Evolutionary conservation across 1,139 yeast species (phyloP).

Genomic region (Entelexis paramagnoliae): DNA sequence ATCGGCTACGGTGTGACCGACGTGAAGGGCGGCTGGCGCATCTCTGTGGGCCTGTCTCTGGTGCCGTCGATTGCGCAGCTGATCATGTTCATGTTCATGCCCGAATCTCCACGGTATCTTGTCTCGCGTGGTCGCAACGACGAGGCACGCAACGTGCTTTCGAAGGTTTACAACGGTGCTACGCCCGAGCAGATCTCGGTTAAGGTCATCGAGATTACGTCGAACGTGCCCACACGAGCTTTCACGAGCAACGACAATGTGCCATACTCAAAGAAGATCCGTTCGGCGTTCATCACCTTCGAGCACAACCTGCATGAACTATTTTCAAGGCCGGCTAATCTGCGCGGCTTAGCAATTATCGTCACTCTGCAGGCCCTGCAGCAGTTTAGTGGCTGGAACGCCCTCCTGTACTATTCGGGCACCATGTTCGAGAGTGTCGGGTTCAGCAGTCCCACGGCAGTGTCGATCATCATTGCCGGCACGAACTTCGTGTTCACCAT

Average conservation of each 20-base stretch:
- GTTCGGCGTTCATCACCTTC: conserved; percentile 23
- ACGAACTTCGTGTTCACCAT: conserved; percentile 81
- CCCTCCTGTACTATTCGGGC: conserved; percentile 86
- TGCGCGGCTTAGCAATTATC: conserved; percentile 76
- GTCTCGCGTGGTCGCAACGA: conserved; percentile 58
- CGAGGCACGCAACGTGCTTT: conserved; percentile 55
- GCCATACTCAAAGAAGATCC: conserved; percentile 21
- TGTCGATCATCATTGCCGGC: conserved; percentile 85
- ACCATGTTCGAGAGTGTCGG: conserved; percentile 86
- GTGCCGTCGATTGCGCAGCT: conserved; percentile 78
- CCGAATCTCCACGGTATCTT: conserved; percentile 89
- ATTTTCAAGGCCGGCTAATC: conserved; percentile 64
- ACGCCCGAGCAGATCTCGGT: conserved; percentile 26
- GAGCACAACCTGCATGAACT: conserved; percentile 44
- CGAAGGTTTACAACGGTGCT: conserved; percentile 35
- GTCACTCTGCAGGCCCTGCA: conserved; percentile 93
- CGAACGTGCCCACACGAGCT: conserved; percentile 24
- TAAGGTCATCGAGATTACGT: conserved; percentile 25
- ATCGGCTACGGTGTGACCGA: conserved; percentile 79
- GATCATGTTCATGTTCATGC: conserved; percentile 67
- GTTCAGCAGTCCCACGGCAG: conserved; percentile 76
- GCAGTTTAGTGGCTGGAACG: conserved; percentile 91
- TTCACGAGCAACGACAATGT: conserved; percentile 21
- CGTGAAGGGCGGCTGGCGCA: conserved; percentile 82
- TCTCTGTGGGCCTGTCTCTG: conserved; percentile 78